Evolutionary conservation across 257 asterid genomes (phyloP), one percentile per base, ranked within the genome.

Genomic region (Solanum pinnatisectum): DNA sequence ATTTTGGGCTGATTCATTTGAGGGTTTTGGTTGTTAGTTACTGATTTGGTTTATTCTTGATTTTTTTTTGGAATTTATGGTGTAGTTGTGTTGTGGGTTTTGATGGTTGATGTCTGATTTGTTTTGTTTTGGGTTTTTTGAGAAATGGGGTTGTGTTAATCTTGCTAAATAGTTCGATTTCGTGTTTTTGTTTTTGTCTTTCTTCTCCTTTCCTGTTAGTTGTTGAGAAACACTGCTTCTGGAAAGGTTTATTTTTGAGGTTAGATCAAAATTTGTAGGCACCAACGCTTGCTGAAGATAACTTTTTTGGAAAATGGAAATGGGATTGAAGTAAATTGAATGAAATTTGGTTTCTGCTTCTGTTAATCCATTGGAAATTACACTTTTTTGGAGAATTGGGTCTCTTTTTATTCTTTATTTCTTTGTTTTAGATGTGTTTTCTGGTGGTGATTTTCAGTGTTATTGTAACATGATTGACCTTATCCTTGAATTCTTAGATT

Each of bases 41-140:
- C 87, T 1, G 88, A 89, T 67, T 90, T 88, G 91, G 92, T 88
- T 70, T 87, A 46, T 81, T 81, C 78, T 90, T 89, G 74, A 6
- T 67, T 36, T 37, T 56, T 42, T 52, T 52, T 85, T 36, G 60
- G 30, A 10, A 59, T 88, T 76, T 33, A 81, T 63, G 59, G 49
- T 59, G 35, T 6, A 39, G 20, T 10, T 67, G 52, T 6, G 42
- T 84, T 42, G 37, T 72, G 52, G 37, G 46, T 59, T 23, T 84
- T 60, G 84, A 16, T 59, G 46, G 15, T 12, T 85, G 88, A 73
- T 42, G 46, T 87, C 82, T 33, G 84, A 67, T 74, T 23, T 89
- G 59, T 63, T 71, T 65, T 82, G 4, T 65, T 56, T 42, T 39
- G 83, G 20, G 56, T 39, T 22, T 27, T 74, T 89, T 65, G 30